Evolutionary conservation across 768 basidiomycete genomes (phyloP).

Genomic region (Tricholoma matsutake): DNA sequence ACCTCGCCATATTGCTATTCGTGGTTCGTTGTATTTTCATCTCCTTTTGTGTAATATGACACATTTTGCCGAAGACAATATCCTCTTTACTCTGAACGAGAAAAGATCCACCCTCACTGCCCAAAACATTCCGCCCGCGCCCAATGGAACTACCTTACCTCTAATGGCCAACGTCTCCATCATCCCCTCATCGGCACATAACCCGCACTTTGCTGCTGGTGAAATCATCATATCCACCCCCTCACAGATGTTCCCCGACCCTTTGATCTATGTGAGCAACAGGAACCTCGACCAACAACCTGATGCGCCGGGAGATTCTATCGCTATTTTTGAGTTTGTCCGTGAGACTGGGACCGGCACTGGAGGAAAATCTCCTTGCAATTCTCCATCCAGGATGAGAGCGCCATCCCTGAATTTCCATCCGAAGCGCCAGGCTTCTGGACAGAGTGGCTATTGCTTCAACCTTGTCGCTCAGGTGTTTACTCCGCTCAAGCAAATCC

Average conservation of each 20-base stretch:
- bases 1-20: constrained; percentile 48
- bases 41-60: neutral
- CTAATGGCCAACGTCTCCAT: constrained; percentile 46
- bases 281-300: constrained; percentile 46
- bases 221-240: constrained; percentile 51
- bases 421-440: neutral
- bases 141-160: constrained; percentile 43
- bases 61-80: constrained; percentile 31
- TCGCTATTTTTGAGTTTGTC: constrained; percentile 50
- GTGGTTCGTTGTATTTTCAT: constrained; percentile 20
- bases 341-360: constrained; percentile 15
- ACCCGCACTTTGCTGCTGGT: constrained; percentile 43
- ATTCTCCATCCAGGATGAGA: neutral
- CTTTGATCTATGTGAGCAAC: constrained; percentile 55
- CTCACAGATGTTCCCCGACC: constrained; percentile 38
- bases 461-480: constrained; percentile 47
- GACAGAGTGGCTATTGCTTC: constrained; percentile 16
- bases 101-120: constrained; percentile 49
- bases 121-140: constrained; percentile 44
- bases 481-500: constrained; percentile 53
- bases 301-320: constrained; percentile 52
- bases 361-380: neutral
- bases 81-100: constrained; percentile 53
- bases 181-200: constrained; percentile 37
- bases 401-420: neutral